These are phyloP conservation scores for Lotus japonicus DNA, from an alignment of 306 rosid genomes.

Conservation along the genomic window DNA sequence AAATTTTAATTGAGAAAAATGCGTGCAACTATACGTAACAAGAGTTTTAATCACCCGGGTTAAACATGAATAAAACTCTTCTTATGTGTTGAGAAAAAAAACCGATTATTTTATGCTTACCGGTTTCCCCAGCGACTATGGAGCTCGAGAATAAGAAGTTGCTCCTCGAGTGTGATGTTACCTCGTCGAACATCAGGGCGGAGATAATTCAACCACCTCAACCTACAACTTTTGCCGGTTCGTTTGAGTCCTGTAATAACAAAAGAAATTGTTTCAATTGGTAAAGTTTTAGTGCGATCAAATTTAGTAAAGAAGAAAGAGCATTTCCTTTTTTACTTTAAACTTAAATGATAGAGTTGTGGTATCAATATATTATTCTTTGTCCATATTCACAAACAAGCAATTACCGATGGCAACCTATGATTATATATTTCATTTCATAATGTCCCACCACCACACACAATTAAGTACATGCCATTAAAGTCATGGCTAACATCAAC, in stretches of 20 bases:
- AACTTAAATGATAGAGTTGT: neutral
- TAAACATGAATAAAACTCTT: neutral
- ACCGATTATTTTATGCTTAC: conserved; percentile 5
- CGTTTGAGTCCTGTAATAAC: conserved; percentile 61
- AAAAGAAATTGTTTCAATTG: conserved; percentile 15
- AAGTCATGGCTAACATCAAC: conserved; percentile 11
- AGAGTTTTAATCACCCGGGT: too few relatives aligned
- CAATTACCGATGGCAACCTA: conserved; percentile 18
- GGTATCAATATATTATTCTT: conserved; percentile 7
- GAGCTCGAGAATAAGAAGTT: conserved; percentile 89
- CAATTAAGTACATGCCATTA: conserved; percentile 18
- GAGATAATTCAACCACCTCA: conserved; percentile 92
- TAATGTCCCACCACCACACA: conserved; percentile 30
- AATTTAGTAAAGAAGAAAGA: conserved; percentile 15
- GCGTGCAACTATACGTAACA: too few relatives aligned
- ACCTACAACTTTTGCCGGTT: conserved; percentile 92
- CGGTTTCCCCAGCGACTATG: conserved; percentile 97
- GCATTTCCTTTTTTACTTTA: conserved; percentile 5
- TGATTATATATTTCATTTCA: conserved; percentile 14
- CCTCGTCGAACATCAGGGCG: conserved; percentile 97
- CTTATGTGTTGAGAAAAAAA: too few relatives aligned
- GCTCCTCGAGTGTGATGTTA: conserved; percentile 89
- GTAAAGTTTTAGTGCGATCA: conserved; percentile 39
- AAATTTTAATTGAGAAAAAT: too few relatives aligned
- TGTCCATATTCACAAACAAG: conserved; percentile 4